Percentiles rank a stretch among this genome's conserved stretches.
Evolutionary conservation across 2,329 filamentous ascomycete genomes (phyloP).

Genomic region (Zymoseptoria tritici): DNA sequence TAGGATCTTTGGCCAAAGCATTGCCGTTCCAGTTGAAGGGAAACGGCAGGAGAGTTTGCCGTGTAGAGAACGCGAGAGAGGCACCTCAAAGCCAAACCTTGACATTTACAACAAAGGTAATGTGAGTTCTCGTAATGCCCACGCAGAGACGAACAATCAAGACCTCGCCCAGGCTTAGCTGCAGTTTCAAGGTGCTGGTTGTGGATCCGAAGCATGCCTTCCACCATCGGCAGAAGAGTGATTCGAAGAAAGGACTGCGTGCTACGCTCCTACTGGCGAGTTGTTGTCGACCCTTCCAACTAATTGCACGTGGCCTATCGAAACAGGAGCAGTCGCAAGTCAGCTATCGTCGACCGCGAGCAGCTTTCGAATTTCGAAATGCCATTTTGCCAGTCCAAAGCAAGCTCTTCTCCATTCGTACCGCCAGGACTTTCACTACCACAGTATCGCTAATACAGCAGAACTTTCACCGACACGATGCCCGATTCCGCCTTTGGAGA

Average conservation of each 20-base stretch:
- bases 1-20: conserved; percentile 24
- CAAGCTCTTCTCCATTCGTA: not conserved
- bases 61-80: too few relatives aligned
- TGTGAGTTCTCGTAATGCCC: too few relatives aligned
- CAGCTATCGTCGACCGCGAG: not conserved
- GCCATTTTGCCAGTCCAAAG: too few relatives aligned
- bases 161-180: too few relatives aligned
- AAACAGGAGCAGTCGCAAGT: not conserved
- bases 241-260: not conserved
- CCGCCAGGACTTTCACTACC: not conserved
- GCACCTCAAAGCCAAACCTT: too few relatives aligned
- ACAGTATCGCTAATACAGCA: not conserved
- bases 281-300: not conserved
- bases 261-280: not conserved
- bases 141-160: too few relatives aligned
- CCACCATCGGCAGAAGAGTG: not conserved
- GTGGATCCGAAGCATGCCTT: too few relatives aligned
- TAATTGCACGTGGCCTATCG: not conserved
- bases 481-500: not conserved
- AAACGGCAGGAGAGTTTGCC: conserved; percentile 21
- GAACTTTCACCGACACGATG: not conserved
- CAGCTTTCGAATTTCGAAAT: not conserved
- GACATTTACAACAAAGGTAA: too few relatives aligned
- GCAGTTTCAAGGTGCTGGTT: too few relatives aligned
- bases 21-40: conserved; percentile 37